These are phyloP conservation scores for Moesziomyces sp. DNA, from an alignment of 1,284 basidiomycete genomes.

Conservation along the genomic window DNA sequence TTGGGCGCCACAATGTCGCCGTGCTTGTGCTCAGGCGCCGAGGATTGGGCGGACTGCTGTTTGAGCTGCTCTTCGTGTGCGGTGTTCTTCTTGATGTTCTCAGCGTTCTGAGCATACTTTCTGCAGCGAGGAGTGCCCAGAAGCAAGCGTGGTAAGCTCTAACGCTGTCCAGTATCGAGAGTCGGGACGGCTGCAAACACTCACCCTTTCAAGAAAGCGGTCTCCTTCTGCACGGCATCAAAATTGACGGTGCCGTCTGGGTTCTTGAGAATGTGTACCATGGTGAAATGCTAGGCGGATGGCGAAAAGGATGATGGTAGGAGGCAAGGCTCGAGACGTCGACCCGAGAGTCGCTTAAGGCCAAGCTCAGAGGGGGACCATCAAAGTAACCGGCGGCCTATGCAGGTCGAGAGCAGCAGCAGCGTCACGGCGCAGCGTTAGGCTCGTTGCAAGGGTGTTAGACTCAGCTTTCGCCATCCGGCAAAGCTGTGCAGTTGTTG, in stretches of 20 bases:
- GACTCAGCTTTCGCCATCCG: too few species aligned
- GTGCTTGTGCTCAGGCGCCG: slow-evolving; percentile 7
- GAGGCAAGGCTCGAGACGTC: neutral
- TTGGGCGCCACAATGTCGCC: slow-evolving; percentile 37
- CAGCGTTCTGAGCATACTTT: slow-evolving; percentile 49
- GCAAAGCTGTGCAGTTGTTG: too few species aligned
- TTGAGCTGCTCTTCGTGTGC: slow-evolving; percentile 17
- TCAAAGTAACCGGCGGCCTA: too few species aligned
- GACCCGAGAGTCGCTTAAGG: neutral
- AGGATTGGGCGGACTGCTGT: slow-evolving; percentile 6
- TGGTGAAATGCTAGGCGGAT: slow-evolving; percentile 6
- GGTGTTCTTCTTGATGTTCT: slow-evolving; percentile 42
- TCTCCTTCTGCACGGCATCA: slow-evolving; percentile 45
- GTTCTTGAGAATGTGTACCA: slow-evolving; percentile 42
- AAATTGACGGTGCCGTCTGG: slow-evolving; percentile 53
- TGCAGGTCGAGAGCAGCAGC: too few species aligned
- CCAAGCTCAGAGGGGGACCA: neutral
- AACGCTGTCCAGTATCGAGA: neutral
- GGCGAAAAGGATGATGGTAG: slow-evolving; percentile 1
- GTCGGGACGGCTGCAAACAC: neutral
- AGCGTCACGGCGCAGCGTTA: too few species aligned
- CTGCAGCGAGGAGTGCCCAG: slow-evolving; percentile 5
- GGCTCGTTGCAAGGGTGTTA: too few species aligned
- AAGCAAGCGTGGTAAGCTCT: neutral
- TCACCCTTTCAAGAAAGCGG: slow-evolving; percentile 42